Conservation (phyloP, 164 flowering plant genomes). For the Macadamia tetraphylla region DNA sequence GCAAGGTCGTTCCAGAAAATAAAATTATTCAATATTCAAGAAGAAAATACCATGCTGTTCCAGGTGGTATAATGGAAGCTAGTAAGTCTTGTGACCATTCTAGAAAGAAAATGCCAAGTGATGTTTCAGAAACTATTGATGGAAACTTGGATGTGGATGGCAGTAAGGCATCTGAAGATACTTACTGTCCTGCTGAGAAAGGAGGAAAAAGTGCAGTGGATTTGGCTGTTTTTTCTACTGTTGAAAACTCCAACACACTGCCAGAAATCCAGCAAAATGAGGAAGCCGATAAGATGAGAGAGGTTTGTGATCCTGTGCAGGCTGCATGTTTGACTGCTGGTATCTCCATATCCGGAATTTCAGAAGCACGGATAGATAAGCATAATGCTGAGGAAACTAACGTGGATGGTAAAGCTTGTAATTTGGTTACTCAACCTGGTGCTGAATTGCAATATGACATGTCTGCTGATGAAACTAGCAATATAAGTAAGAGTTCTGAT, state of each 20-base stretch:
- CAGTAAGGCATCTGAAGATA: slow-evolving; percentile 9
- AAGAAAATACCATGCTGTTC: slow-evolving; percentile 28
- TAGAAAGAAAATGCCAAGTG: slow-evolving; percentile 9
- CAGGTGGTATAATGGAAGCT: slow-evolving; percentile 13
- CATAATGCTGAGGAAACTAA: not conserved
- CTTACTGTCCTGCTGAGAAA: slow-evolving; percentile 4
- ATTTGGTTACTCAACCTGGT: not conserved
- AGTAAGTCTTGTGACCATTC: slow-evolving; percentile 9
- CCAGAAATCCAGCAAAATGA: slow-evolving; percentile 9
- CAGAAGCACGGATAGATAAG: slow-evolving; percentile 1
- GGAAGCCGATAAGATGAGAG: slow-evolving; percentile 2
- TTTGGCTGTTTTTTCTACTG: not conserved
- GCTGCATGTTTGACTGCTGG: not conserved
- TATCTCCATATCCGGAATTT: not conserved
- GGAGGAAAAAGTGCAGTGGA: slow-evolving; percentile 8
- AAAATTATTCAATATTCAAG: slow-evolving; percentile 52
- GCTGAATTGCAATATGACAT: slow-evolving; percentile 13
- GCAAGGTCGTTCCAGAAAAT: slow-evolving; percentile 18
- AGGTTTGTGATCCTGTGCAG: slow-evolving; percentile 13
- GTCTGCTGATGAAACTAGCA: not conserved
- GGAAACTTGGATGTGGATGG: slow-evolving; percentile 11
- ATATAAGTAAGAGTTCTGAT: slow-evolving; percentile 1
- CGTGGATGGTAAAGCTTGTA: not conserved
- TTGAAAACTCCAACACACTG: slow-evolving; percentile 9
- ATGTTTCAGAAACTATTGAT: slow-evolving; percentile 7